These are phyloP conservation scores for Leptographium radiaticola DNA, from an alignment of 2,329 filamentous ascomycete genomes.

Conservation along the genomic window DNA sequence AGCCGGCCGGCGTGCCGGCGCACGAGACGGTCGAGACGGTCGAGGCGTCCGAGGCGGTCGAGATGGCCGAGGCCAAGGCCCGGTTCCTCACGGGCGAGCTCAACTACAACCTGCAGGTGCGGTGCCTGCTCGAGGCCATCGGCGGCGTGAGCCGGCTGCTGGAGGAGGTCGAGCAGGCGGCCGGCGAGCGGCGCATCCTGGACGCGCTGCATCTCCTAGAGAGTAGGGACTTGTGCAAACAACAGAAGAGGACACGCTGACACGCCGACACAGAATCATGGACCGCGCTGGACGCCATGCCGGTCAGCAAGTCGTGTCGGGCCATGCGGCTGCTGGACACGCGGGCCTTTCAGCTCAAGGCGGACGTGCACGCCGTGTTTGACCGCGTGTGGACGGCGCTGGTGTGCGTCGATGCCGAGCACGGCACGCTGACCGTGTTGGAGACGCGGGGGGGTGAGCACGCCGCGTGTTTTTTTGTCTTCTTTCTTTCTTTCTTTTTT, in stretches of 20 bases:
- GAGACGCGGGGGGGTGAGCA: conserved; percentile 39
- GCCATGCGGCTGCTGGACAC: conserved; percentile 52
- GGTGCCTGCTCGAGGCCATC: conserved; percentile 35
- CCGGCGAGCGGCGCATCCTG: conserved; percentile 39
- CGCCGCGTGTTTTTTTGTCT: no score
- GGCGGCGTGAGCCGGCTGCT: conserved; percentile 47
- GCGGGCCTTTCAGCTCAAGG: conserved; percentile 52
- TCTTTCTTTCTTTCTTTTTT: no score
- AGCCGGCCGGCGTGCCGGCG: conserved; percentile 27
- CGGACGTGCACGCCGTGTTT: conserved; percentile 52
- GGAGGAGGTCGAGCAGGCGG: conserved; percentile 45
- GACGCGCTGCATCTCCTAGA: conserved; percentile 45
- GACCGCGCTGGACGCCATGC: conserved; percentile 43
- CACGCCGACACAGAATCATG: conserved; percentile 32
- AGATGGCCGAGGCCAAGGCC: conserved; percentile 39
- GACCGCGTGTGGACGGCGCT: conserved; percentile 58
- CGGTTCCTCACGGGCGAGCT: conserved; percentile 45
- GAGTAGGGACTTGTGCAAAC: conserved; percentile 31
- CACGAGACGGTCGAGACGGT: conserved; percentile 34
- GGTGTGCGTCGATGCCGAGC: conserved; percentile 46
- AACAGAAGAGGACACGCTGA: no score
- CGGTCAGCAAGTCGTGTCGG: conserved; percentile 46
- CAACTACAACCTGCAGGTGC: conserved; percentile 45
- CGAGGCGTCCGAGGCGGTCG: conserved; percentile 31
- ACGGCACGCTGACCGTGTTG: conserved; percentile 42